These are phyloP conservation scores for Fusarium dlaminii DNA, from an alignment of 2,329 filamentous ascomycete genomes.

Conservation along the genomic window DNA sequence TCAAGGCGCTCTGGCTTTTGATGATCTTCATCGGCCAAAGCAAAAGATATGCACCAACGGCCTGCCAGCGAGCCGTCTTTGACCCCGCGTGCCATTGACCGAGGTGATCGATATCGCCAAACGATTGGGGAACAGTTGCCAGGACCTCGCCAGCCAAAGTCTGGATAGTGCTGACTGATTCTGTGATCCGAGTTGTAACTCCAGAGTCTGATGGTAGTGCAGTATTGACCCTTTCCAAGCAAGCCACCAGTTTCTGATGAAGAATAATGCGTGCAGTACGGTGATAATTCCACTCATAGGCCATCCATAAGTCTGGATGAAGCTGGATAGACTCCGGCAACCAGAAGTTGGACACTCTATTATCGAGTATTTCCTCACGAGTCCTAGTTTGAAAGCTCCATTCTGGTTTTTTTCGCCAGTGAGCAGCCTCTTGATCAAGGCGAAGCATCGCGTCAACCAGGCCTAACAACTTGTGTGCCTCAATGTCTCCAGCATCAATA, in stretches of 20 bases:
- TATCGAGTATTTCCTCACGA: constrained; percentile 27
- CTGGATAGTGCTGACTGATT: constrained; percentile 30
- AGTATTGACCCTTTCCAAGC: constrained; percentile 25
- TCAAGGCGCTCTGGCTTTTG: constrained; percentile 38
- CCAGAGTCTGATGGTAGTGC: background rate
- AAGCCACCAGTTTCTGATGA: constrained; percentile 48
- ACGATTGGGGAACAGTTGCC: constrained; percentile 49
- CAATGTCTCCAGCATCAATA: background rate
- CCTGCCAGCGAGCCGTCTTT: constrained; percentile 41
- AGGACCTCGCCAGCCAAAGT: constrained; percentile 47
- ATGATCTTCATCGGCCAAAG: constrained; percentile 52
- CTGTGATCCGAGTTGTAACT: background rate
- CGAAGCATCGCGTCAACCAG: constrained; percentile 45
- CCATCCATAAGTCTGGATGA: constrained; percentile 52
- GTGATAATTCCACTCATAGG: constrained; percentile 55
- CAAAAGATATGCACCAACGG: constrained; percentile 50
- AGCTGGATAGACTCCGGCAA: constrained; percentile 46
- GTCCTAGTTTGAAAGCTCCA: constrained; percentile 46
- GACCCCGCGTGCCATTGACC: constrained; percentile 12
- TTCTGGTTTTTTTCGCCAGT: constrained; percentile 46
- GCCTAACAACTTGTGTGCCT: constrained; percentile 18
- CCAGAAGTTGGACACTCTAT: background rate
- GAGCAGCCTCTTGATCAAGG: constrained; percentile 44
- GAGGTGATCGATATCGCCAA: constrained; percentile 48
- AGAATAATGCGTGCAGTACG: constrained; percentile 50